Evolutionary conservation across 2,329 filamentous ascomycete genomes (phyloP), one percentile per base, ranked within the genome.

Genomic region (Madurella mycetomatis): DNA sequence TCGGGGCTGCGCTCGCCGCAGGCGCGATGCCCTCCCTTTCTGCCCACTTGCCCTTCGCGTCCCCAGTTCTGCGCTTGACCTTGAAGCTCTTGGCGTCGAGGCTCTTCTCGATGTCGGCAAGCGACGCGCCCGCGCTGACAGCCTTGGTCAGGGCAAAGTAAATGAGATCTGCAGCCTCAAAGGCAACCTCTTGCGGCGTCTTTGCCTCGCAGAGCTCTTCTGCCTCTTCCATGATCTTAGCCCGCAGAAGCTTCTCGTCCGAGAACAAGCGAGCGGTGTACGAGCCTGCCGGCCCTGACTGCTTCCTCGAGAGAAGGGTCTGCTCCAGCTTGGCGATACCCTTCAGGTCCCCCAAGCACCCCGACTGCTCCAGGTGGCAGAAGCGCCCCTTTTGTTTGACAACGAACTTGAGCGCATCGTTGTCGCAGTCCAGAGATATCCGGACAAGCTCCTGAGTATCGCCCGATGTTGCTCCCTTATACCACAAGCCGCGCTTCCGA

Each of bases 161-260:
- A 50, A 99, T 85, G 53, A 99, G 76, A 67, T 99, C 94, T 0
- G 94, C 94, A 9, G 94, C 91, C 72, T 99, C 94, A 60, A 95
- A 95, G 2, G 94, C 90, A 58, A 96, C 82, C 13, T 97, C 88
- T 59, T 92, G 80, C 57, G 88, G 87, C 0, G 84, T 86, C 61
- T 84, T 85, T 15, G 94, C 92, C 60, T 94, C 85, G 67, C 92
- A 96, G 41, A 99, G 80, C 74, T 99, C 94, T 66, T 95, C 89
- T 0, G 94, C 94, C 71, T 99, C 94, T 72, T 99, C 94, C 85
- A 97, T 95, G 53, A 99, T 96, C 79, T 99, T 99, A 2, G 94
- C 94, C 42, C 89, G 82, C 51, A 96, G 74, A 52, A 99, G 80
- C 70, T 95, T 92, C 63, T 90, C 83, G 60, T 99, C 94, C 16